These are phyloP conservation scores for Leishmania major DNA, from an alignment of 208 protist species.

Conservation along the genomic window DNA sequence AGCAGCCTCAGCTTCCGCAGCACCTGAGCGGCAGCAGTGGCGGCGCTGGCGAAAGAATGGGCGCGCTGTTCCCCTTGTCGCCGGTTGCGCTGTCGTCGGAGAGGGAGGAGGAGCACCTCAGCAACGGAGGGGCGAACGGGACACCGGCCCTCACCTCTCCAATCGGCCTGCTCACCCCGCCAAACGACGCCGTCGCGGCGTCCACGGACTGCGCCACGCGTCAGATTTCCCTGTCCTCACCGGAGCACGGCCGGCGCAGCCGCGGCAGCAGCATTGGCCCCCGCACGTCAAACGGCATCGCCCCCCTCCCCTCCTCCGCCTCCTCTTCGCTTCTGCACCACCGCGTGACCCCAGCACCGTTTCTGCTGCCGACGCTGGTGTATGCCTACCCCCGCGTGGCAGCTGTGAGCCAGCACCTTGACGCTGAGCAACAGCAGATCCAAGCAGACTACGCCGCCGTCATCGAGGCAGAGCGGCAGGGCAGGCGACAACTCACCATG, in stretches of 20 bases:
- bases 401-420: constrained; percentile 40
- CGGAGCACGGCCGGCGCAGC: constrained; percentile 35
- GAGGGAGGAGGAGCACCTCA: not conserved
- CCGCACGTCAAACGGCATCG: not conserved
- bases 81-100: not conserved
- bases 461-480: constrained; percentile 32
- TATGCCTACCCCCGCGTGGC: constrained; percentile 43
- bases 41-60: not conserved
- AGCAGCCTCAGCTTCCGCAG: not conserved
- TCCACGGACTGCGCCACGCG: constrained; percentile 17
- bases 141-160: not conserved
- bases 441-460: constrained; percentile 36
- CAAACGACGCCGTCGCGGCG: constrained; percentile 3
- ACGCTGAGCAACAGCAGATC: constrained; percentile 35
- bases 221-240: constrained; percentile 30
- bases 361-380: constrained; percentile 31
- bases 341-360: constrained; percentile 5
- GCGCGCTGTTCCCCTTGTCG: not conserved
- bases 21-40: not conserved
- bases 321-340: not conserved
- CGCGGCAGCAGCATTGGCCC: constrained; percentile 2
- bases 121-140: not conserved
- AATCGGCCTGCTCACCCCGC: not conserved
- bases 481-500: constrained; percentile 16
- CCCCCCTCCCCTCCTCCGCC: not conserved